Evolutionary conservation across 1,284 basidiomycete genomes (phyloP), one percentile per base, ranked within the genome.

Genomic region (Thecaphora thlaspeos): DNA sequence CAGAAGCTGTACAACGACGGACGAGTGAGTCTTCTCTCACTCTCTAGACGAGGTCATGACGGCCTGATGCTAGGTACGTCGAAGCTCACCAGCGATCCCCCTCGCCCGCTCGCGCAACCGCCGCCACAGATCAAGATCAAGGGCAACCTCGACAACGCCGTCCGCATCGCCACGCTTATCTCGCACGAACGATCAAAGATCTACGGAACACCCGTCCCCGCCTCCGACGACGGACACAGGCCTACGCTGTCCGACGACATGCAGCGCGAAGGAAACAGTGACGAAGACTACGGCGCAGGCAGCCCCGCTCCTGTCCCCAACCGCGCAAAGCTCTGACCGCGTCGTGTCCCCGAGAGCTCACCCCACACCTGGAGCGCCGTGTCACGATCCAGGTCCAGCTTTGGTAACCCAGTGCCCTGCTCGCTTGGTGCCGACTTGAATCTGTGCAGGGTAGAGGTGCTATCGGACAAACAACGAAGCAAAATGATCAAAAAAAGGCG

Each of bases 161-260:
- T 73, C 30, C 43, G 55, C 32, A 54, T 74, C 36, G 41, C 68
- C 19, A 53, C 55, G 3, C 48, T 77, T 17, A 47, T 77, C 30
- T 55, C 55, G n/a, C 66, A 73, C 48, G 71, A 77, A 55, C 68
- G 73, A 11, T 62, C 63, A 32, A 68, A 71, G 51, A 59, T 77
- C 41, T 75, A 62, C 49, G 63, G 61, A 28, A 48, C 51, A 2
- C 34, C 61, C 14, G 22, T 53, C 4, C 58, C 63, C 21, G 40
- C 61, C n/a, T 23, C 42, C 23, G 38, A 38, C 22, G 54, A 53
- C 3, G 41, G 30, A 9, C 51, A 59, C 17, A 15, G 9, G 26
- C 34, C 53, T 28, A 36, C 54, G 26, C 41, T 34, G 21, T 46
- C 42, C 19, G 17, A 21, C 15, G 60, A 54, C 8, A 41, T 55